phyloP scores from a whole-genome alignment of 805 yeast genomes.

The Maudiozyma turicensis region DNA sequence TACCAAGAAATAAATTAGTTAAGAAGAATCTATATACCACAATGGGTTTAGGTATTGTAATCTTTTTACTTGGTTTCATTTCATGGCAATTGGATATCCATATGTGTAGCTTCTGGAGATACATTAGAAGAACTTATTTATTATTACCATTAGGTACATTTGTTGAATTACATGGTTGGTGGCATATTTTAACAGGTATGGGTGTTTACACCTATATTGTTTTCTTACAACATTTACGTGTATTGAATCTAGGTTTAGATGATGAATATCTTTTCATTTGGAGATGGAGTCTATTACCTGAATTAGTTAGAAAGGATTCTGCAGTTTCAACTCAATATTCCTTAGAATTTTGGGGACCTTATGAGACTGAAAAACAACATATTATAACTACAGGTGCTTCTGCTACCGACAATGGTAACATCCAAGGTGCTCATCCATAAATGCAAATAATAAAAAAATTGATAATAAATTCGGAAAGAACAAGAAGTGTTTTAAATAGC shows the following conservation, averaged over 20 bases:
- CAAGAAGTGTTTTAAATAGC: no score
- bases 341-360: conserved; percentile 12
- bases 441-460: neutral
- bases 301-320: conserved; percentile 27
- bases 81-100: conserved; percentile 88
- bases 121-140: conserved; percentile 55
- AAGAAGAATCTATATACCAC: conserved; percentile 43
- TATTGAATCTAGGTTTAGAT: conserved; percentile 51
- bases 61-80: conserved; percentile 65
- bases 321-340: conserved; percentile 21
- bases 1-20: conserved; percentile 33
- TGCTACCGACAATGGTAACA: neutral
- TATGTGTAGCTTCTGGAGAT: conserved; percentile 52
- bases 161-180: conserved; percentile 94
- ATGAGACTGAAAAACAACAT: conserved; percentile 3
- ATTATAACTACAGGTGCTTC: neutral
- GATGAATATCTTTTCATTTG: conserved; percentile 48
- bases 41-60: conserved; percentile 48
- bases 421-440: neutral
- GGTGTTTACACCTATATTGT: conserved; percentile 83
- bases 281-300: conserved; percentile 51
- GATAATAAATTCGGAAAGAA: no score
- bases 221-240: conserved; percentile 65
- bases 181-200: conserved; percentile 82
- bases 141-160: conserved; percentile 72